phyloP scores from a whole-genome alignment of 495 filamentous ascomycete species.

The Usnea hakonensis region DNA sequence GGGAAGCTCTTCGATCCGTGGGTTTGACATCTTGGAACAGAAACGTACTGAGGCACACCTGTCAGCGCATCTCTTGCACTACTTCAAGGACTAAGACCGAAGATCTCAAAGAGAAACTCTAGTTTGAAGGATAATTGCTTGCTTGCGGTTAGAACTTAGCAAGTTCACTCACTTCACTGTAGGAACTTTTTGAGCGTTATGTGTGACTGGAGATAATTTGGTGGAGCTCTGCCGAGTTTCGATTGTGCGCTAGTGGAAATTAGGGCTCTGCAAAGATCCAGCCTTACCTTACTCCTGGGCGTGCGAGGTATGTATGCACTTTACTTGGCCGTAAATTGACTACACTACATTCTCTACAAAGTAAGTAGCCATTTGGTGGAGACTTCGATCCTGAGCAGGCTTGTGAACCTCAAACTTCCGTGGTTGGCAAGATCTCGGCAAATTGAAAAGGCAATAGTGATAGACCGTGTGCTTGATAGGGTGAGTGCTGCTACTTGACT shows the following conservation, averaged over 20 bases:
- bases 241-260: conserved; percentile 10
- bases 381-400: not conserved
- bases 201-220: not conserved
- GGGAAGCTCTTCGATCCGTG: conserved; percentile 93
- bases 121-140: not conserved
- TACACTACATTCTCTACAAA: not conserved
- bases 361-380: not conserved
- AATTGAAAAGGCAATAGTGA: not conserved
- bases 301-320: no score
- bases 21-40: conserved; percentile 74
- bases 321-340: not conserved
- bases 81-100: not conserved
- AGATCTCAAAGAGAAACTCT: no score
- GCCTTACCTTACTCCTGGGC: not conserved
- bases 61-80: not conserved
- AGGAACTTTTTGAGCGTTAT: not conserved
- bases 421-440: not conserved
- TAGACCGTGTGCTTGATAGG: not conserved
- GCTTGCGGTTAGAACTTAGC: not conserved
- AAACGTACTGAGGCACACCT: conserved; percentile 4
- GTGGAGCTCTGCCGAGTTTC: not conserved
- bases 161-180: not conserved
- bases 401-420: not conserved
- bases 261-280: not conserved
- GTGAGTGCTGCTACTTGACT: not conserved